phyloP scores from a whole-genome alignment of 2,329 filamentous ascomycete species.

The Aurifilum marmelostoma region DNA sequence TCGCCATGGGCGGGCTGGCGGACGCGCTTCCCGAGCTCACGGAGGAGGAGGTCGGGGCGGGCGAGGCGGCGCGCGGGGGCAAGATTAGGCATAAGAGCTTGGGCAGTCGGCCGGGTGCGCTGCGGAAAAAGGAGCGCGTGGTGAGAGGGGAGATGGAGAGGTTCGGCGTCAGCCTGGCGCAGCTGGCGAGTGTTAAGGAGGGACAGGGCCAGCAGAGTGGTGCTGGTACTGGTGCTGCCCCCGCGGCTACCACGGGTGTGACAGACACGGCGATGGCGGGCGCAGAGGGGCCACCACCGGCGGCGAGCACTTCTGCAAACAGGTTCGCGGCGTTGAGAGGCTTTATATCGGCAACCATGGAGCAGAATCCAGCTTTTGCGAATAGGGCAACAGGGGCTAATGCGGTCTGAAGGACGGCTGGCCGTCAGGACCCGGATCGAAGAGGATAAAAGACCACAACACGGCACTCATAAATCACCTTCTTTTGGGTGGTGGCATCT shows the following conservation, averaged over 20 bases:
- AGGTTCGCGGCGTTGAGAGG: constrained; percentile 81
- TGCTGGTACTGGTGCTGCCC: constrained; percentile 11
- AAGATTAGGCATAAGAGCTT: constrained; percentile 76
- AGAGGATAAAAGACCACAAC: neutral
- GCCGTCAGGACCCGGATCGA: neutral
- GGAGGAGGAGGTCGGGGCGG: constrained; percentile 50
- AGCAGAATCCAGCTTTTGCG: constrained; percentile 80
- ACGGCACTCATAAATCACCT: neutral
- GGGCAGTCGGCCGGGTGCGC: constrained; percentile 73
- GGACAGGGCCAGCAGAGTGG: constrained; percentile 29
- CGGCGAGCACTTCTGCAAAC: constrained; percentile 50
- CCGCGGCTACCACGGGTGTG: constrained; percentile 26
- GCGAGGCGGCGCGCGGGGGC: constrained; percentile 40
- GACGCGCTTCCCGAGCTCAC: constrained; percentile 72
- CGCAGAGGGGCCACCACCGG: constrained; percentile 27
- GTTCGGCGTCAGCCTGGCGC: constrained; percentile 82
- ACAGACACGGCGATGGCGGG: constrained; percentile 30
- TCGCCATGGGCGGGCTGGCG: constrained; percentile 74
- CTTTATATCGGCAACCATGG: constrained; percentile 87
- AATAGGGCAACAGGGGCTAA: constrained; percentile 10
- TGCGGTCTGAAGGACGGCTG: neutral
- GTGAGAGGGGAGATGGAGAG: constrained; percentile 83
- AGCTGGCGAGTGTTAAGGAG: constrained; percentile 56
- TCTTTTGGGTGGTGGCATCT: neutral
- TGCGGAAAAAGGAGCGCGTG: constrained; percentile 81